phyloP scores from a whole-genome alignment of 1,284 basidiomycete genomes.

The Cerioporus squamosus region DNA sequence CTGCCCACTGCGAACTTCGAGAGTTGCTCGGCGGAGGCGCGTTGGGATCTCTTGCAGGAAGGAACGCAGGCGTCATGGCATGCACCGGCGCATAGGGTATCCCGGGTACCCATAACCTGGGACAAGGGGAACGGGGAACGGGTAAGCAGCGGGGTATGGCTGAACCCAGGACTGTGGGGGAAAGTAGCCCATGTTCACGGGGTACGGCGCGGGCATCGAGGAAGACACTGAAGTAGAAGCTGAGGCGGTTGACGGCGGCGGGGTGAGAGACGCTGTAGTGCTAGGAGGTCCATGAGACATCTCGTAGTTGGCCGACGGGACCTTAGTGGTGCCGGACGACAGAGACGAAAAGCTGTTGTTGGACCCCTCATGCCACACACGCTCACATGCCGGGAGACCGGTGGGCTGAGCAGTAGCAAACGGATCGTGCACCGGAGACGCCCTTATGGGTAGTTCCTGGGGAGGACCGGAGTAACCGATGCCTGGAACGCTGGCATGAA shows the following conservation, averaged over 20 bases:
- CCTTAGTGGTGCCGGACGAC: constrained; percentile 24
- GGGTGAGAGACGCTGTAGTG: constrained; percentile 8
- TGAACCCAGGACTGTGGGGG: constrained; percentile 57
- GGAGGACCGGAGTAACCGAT: too few relatives aligned
- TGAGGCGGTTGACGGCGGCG: constrained; percentile 18
- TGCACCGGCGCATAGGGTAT: constrained; percentile 39
- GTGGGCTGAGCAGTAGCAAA: background rate
- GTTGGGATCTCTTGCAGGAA: background rate
- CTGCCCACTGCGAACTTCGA: background rate
- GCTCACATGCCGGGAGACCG: background rate
- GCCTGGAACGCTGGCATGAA: too few relatives aligned
- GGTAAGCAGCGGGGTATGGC: constrained; percentile 52
- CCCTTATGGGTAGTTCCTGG: too few relatives aligned
- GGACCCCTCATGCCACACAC: background rate
- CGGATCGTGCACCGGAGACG: too few relatives aligned
- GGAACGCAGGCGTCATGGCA: constrained; percentile 1
- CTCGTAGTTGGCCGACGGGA: constrained; percentile 10
- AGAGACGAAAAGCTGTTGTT: constrained; percentile 13
- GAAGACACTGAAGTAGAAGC: constrained; percentile 29
- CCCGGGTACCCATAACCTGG: constrained; percentile 45
- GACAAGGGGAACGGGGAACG: constrained; percentile 56
- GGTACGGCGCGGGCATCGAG: constrained; percentile 41
- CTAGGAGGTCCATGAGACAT: constrained; percentile 6
- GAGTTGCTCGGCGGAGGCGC: background rate
- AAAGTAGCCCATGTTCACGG: constrained; percentile 51